phyloP scores from a whole-genome alignment of 306 rosid species.

The Coriaria nepalensis region DNA sequence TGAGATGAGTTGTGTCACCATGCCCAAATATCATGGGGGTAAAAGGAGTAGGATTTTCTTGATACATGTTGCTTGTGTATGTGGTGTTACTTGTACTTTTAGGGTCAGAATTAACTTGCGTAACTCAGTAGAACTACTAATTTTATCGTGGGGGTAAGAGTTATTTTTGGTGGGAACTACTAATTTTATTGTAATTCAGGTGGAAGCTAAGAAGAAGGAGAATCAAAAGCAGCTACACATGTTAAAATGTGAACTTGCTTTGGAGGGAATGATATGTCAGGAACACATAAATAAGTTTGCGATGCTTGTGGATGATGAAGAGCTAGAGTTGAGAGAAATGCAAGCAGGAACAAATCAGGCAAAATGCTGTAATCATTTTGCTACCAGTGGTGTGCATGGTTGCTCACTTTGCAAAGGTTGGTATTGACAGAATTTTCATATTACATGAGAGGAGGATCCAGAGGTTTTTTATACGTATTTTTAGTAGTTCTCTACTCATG shows the following conservation, averaged over 20 bases:
- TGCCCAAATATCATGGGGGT: too few relatives aligned
- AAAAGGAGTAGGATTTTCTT: too few relatives aligned
- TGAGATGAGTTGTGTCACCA: too few relatives aligned
- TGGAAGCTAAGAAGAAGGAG: constrained; percentile 23
- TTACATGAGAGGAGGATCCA: too few relatives aligned
- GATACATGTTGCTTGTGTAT: too few relatives aligned
- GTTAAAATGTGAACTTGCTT: constrained; percentile 55
- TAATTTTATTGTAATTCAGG: constrained; percentile 34
- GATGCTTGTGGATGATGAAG: constrained; percentile 75
- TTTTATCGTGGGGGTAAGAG: constrained; percentile 7
- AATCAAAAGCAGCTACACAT: constrained; percentile 24
- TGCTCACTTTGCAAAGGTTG: constrained; percentile 80
- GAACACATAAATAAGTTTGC: constrained; percentile 35
- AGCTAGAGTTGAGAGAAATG: constrained; percentile 64
- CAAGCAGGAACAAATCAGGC: constrained; percentile 35
- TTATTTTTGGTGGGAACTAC: too few relatives aligned
- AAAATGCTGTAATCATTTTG: constrained; percentile 47
- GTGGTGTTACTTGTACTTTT: too few relatives aligned
- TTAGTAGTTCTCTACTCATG: too few relatives aligned
- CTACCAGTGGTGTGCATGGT: constrained; percentile 35
- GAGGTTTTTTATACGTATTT: too few relatives aligned
- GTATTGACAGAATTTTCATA: too few relatives aligned
- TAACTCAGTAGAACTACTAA: too few relatives aligned
- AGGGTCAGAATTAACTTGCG: not conserved
- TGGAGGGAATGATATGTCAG: constrained; percentile 30